Evolutionary conservation across 805 yeast genomes (phyloP).

Genomic region (Metschnikowia lochheadii): DNA sequence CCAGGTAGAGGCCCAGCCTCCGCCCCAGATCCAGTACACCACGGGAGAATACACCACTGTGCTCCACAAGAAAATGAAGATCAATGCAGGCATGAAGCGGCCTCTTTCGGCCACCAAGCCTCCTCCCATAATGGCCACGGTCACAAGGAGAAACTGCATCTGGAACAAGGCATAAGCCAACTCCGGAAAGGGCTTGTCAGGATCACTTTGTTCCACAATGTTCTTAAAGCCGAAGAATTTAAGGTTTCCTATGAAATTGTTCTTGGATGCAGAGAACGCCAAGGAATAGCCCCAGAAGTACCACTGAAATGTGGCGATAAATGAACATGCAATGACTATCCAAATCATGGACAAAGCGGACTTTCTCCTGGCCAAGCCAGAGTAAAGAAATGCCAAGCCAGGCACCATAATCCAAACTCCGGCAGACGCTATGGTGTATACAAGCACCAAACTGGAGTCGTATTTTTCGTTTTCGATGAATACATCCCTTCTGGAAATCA

Average conservation of each 20-base stretch:
- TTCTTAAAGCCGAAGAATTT: constrained; percentile 77
- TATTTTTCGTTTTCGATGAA: constrained; percentile 33
- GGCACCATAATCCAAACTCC: constrained; percentile 90
- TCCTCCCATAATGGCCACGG: constrained; percentile 87
- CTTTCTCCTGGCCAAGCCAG: constrained; percentile 87
- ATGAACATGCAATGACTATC: constrained; percentile 68
- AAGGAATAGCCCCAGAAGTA: constrained; percentile 97
- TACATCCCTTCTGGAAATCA: constrained; percentile 27
- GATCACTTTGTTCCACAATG: constrained; percentile 47
- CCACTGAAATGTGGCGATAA: constrained; percentile 84
- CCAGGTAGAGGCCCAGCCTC: constrained; percentile 80
- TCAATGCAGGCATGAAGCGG: constrained; percentile 75
- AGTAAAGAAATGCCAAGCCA: constrained; percentile 86
- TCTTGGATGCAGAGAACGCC: constrained; percentile 79
- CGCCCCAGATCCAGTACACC: constrained; percentile 96
- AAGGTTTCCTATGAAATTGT: constrained; percentile 84
- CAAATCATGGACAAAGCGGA: constrained; percentile 85
- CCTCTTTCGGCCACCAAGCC: constrained; percentile 89
- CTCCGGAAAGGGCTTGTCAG: constrained; percentile 62
- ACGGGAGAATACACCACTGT: constrained; percentile 91
- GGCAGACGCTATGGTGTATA: constrained; percentile 59
- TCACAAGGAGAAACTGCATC: constrained; percentile 88
- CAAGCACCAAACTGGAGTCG: constrained; percentile 16
- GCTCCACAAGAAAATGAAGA: constrained; percentile 82
- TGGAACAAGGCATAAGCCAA: constrained; percentile 83